phyloP scores from a whole-genome alignment of 2,329 filamentous ascomycete species.

The Calonectria montana region DNA sequence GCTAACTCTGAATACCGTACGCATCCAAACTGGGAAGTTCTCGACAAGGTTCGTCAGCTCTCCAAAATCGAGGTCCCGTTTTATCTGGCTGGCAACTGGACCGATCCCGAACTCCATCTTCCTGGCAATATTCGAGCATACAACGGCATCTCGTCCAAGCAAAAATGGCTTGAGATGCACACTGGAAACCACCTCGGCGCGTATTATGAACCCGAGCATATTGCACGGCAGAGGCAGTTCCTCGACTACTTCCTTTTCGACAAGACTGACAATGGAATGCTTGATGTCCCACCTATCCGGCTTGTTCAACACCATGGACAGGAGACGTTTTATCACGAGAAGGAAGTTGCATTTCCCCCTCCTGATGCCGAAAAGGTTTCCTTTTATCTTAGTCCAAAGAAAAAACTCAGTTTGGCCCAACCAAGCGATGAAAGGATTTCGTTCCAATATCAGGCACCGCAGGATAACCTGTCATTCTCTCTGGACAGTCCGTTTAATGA shows the following conservation, averaged over 20 bases:
- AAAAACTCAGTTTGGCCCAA: background rate
- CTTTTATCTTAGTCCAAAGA: background rate
- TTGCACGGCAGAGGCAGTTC: conserved; percentile 8
- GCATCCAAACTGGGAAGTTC: background rate
- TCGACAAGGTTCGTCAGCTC: background rate
- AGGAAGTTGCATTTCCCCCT: conserved; percentile 14
- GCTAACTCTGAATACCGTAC: background rate
- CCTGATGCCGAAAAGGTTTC: background rate
- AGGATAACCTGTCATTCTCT: background rate
- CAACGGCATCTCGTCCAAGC: conserved; percentile 11
- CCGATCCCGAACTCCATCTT: conserved; percentile 10
- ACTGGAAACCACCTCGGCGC: conserved; percentile 10
- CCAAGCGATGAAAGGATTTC: background rate
- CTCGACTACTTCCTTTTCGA: conserved; percentile 10
- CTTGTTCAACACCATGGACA: conserved; percentile 8
- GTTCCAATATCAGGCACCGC: background rate
- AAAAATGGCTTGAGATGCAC: conserved; percentile 22
- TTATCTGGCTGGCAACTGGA: conserved; percentile 17
- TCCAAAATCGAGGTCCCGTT: conserved; percentile 10
- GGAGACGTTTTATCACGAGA: conserved; percentile 1
- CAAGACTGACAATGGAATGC: conserved; percentile 9
- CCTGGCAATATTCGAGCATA: conserved; percentile 8
- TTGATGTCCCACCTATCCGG: background rate
- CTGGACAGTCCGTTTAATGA: conserved; percentile 3
- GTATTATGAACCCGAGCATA: conserved; percentile 7